These are phyloP conservation scores for Byssochlamys sp. DNA, from an alignment of 2,329 filamentous ascomycete species.

Conservation along the genomic window DNA sequence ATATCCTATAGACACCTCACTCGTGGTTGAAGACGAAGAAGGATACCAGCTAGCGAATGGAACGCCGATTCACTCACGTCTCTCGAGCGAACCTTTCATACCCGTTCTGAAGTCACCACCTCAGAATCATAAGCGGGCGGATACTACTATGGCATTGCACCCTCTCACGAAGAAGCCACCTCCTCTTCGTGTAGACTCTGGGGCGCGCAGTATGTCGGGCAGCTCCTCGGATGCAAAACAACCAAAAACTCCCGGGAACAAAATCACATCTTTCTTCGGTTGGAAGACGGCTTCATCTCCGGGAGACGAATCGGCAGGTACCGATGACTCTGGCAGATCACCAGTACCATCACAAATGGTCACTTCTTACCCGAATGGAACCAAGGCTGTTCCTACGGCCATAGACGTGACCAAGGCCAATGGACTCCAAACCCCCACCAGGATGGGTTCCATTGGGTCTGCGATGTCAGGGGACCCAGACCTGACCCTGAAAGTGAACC, in stretches of 20 bases:
- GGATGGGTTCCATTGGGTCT: constrained; percentile 36
- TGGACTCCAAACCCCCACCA: constrained; percentile 36
- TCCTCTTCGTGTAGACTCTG: constrained; percentile 36
- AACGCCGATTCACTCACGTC: constrained; percentile 29
- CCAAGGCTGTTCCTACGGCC: constrained; percentile 34
- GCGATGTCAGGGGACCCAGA: constrained; percentile 32
- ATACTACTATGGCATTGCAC: constrained; percentile 38
- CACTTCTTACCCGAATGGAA: constrained; percentile 23
- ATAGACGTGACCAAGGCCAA: constrained; percentile 46
- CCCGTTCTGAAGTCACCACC: constrained; percentile 63
- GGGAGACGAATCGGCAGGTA: constrained; percentile 50
- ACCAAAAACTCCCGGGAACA: constrained; percentile 46
- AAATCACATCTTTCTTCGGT: constrained; percentile 58
- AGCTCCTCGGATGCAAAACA: constrained; percentile 24
- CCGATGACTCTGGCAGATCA: constrained; percentile 50
- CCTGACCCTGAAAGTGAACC: constrained; percentile 57
- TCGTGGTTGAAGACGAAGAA: constrained; percentile 16
- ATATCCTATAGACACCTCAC: constrained; percentile 24
- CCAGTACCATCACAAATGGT: constrained; percentile 48
- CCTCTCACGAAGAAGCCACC: constrained; percentile 30
- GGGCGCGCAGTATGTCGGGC: constrained; percentile 25
- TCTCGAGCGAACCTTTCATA: constrained; percentile 37
- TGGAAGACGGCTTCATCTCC: constrained; percentile 51
- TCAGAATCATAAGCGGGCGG: constrained; percentile 38
- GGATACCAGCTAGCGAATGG: constrained; percentile 28